Percentiles rank a stretch among this genome's conserved stretches.
Evolutionary conservation across 169 alveolate genomes (phyloP).

Genomic region (Eimeria acervulina): DNA sequence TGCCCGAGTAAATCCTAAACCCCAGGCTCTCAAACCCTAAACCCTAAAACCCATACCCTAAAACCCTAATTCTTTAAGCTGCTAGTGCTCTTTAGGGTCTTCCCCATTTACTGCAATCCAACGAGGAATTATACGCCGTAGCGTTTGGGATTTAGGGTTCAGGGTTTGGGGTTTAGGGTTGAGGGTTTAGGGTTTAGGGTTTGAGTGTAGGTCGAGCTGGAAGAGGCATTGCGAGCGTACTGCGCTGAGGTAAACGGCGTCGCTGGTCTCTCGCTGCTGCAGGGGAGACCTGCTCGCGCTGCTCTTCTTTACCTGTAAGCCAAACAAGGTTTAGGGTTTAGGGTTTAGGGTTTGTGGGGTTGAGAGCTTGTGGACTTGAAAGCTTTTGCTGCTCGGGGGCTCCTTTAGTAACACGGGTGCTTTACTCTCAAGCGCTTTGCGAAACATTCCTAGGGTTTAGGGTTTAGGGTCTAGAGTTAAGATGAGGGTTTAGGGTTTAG

Average conservation of each 20-base stretch:
- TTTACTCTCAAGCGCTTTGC: neutral
- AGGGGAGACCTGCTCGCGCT: slow-evolving; percentile 34
- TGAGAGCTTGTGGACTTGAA: neutral
- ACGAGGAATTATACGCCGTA: neutral
- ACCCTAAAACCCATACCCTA: neutral
- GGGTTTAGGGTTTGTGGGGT: neutral
- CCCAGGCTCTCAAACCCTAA: neutral
- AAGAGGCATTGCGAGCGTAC: slow-evolving; percentile 75
- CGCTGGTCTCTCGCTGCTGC: slow-evolving; percentile 76
- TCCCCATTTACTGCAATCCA: neutral
- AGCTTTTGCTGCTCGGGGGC: neutral
- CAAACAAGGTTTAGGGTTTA: neutral
- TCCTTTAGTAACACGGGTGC: neutral
- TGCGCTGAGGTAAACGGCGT: slow-evolving; percentile 79
- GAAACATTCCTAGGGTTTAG: neutral
- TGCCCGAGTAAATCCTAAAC: slow-evolving; percentile 62
- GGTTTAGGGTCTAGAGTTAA: neutral
- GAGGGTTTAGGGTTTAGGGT: neutral
- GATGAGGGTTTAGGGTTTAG: slow-evolving; percentile 7
- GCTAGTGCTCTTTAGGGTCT: neutral
- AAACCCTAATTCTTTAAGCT: neutral
- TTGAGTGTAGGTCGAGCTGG: slow-evolving; percentile 70
- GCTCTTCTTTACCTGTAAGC: slow-evolving; percentile 58
- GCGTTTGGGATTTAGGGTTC: neutral
- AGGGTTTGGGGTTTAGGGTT: neutral